Evolutionary conservation across 208 protist genomes (phyloP), one percentile per base, ranked within the genome.

Genomic region (Trypanosomatidae sp.): DNA sequence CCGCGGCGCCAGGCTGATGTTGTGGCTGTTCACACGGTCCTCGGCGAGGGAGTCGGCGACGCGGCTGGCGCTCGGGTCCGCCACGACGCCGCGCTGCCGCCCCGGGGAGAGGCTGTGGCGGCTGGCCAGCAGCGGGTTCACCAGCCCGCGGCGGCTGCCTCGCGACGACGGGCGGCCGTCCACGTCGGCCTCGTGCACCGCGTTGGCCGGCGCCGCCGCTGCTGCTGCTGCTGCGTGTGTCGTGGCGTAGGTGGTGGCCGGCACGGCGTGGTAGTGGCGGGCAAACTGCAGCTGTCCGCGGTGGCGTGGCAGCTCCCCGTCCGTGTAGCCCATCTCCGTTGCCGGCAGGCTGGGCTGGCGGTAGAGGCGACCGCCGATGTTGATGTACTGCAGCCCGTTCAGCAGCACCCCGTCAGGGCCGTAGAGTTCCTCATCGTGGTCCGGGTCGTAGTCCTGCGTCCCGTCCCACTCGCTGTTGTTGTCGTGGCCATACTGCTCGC

Each of bases 331-430:
- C 70, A 78, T 78, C 62, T 78, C 65, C 43, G 74, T 76, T 12
- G 62, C 69, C n/a, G 72, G 76, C 50, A 83, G 70, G 56, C 47
- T 84, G 55, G 73, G 83, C 74, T 91, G 86, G 53, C 90, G 84
- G 69, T 92, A 83, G 25, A 96, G 79, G 62, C 86, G 87, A 46
- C 90, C 90, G 58, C 90, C 90, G 68, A 95, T 82, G 79, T 90
- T 91, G 36, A 97, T 62, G 81, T 92, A 97, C 71, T 86, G 88
- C 66, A 87, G 87, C 30, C 74, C 77, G 28, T 71, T 72, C 33
- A 55, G 9, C 43, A 74, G 58, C 39, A 49, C 22, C 12, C 62
- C 69, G 39, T 62, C 72, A 5, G 52, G 39, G 12, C 49, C 62
- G 67, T 84, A 65, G 3, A 44, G 44, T 28, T 66, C 71, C 19